A percentile compares a stretch with the other conserved stretches of the same genome.
Evolutionary conservation across 768 basidiomycete genomes (phyloP).

Genomic region (Rubroboletus satanas): DNA sequence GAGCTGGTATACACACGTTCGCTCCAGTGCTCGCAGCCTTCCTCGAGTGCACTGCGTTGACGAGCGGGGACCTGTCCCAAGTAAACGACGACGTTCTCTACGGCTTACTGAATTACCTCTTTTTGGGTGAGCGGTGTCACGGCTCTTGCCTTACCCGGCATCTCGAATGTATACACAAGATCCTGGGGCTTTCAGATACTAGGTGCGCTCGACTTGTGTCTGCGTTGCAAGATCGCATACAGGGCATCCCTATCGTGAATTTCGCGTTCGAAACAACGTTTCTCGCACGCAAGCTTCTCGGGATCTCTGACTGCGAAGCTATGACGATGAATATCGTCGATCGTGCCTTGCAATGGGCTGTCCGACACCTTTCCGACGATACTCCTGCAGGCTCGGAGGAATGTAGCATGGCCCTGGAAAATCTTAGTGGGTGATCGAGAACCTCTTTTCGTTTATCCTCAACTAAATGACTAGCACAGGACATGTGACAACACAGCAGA

Average conservation of each 20-base stretch:
- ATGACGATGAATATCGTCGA: constrained; percentile 38
- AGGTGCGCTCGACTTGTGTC: constrained; percentile 17
- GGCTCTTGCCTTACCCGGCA: background rate
- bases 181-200: constrained; percentile 27
- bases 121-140: background rate
- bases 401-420: constrained; percentile 24
- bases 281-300: constrained; percentile 31
- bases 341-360: constrained; percentile 50
- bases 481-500: constrained; percentile 8
- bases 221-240: constrained; percentile 28
- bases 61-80: constrained; percentile 16
- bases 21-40: constrained; percentile 43
- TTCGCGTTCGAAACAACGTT: constrained; percentile 30
- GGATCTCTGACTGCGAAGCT: constrained; percentile 21
- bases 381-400: constrained; percentile 21
- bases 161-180: constrained; percentile 28
- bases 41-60: constrained; percentile 37
- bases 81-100: constrained; percentile 29
- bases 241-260: constrained; percentile 21
- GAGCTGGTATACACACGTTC: constrained; percentile 26
- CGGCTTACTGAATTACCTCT: constrained; percentile 27
- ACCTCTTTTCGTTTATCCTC: background rate
- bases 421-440: constrained; percentile 36
- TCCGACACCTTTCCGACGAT: constrained; percentile 41
- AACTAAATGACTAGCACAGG: constrained; percentile 8